Conservation (phyloP, 2,329 filamentous ascomycete species). For the Sclerotiophoma versabilis region DNA sequence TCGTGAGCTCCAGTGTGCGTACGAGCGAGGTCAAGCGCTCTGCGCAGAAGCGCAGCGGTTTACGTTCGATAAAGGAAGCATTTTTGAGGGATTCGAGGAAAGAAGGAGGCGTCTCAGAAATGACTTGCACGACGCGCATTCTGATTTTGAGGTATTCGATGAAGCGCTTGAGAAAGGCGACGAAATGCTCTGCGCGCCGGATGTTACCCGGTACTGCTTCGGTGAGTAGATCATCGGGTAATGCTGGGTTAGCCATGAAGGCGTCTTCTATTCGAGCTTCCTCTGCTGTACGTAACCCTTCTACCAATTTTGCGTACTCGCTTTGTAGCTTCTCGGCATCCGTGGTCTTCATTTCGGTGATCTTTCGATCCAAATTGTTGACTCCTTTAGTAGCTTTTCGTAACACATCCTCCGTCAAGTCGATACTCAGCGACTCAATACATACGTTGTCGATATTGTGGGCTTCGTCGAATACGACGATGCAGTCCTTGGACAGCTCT, state of each 20-base stretch:
- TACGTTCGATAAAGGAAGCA: conserved; percentile 96
- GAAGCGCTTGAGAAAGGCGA: conserved; percentile 92
- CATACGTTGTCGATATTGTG: conserved; percentile 99
- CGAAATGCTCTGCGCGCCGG: conserved; percentile 91
- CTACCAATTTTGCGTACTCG: conserved; percentile 94
- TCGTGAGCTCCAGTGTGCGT: conserved; percentile 91
- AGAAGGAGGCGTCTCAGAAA: conserved; percentile 93
- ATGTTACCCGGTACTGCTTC: conserved; percentile 98
- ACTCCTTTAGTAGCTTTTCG: conserved; percentile 90
- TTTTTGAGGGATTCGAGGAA: conserved; percentile 94
- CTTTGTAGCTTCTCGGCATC: conserved; percentile 93
- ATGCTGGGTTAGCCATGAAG: conserved; percentile 94
- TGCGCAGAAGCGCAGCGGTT: conserved; percentile 91
- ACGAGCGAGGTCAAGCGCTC: conserved; percentile 94
- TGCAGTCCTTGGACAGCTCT: conserved; percentile 96
- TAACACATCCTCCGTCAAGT: conserved; percentile 93
- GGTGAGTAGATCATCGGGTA: conserved; percentile 92
- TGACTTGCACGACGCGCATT: conserved; percentile 98
- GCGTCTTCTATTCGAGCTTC: conserved; percentile 91
- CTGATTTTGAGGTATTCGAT: conserved; percentile 97
- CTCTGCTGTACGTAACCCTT: conserved; percentile 86
- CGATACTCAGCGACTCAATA: conserved; percentile 95
- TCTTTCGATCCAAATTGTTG: conserved; percentile 87
- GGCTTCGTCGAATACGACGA: conserved; percentile 97
- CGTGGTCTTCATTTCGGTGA: conserved; percentile 92